Percentiles rank a stretch among this genome's conserved stretches.
phyloP scores from a whole-genome alignment of 148 eudicot genomes.

The Dysphania ambrosioides region DNA sequence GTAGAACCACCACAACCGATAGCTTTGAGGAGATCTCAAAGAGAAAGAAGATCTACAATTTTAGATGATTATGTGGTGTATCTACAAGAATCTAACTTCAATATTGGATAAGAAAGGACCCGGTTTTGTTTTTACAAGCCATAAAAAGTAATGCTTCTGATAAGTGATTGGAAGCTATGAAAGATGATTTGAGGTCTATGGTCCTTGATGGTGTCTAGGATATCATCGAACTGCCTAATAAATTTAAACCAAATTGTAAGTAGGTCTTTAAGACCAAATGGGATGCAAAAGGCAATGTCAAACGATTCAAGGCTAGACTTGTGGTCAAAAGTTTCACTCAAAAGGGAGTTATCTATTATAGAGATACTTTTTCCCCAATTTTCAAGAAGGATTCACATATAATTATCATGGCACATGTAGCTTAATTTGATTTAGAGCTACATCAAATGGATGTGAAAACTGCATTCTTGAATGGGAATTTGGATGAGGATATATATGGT shows the following conservation, averaged over 20 bases:
- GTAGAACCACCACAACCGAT: too few species aligned
- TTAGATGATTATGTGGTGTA: too few species aligned
- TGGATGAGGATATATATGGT: neutral
- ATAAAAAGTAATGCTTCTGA: too few species aligned
- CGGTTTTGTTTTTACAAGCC: too few species aligned
- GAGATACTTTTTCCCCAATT: constrained; percentile 12
- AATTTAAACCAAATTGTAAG: neutral
- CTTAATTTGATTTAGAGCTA: constrained; percentile 22
- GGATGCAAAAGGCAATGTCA: too few species aligned
- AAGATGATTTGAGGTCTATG: neutral
- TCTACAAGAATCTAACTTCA: too few species aligned
- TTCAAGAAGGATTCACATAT: constrained; percentile 9
- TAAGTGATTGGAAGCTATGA: too few species aligned
- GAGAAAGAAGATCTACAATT: too few species aligned
- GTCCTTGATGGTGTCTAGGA: neutral
- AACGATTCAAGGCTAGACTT: neutral
- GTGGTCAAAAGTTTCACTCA: neutral
- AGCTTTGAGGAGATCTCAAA: too few species aligned
- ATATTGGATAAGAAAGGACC: constrained; percentile 1
- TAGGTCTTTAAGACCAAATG: neutral
- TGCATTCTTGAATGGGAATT: too few species aligned
- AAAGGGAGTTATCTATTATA: constrained; percentile 9
- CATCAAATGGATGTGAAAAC: too few species aligned
- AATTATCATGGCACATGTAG: constrained; percentile 12
- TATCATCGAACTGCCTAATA: neutral